Evolutionary conservation across 140 eudicot species (phyloP), one percentile per base, ranked within the genome.

Genomic region (Stevia rebaudiana): DNA sequence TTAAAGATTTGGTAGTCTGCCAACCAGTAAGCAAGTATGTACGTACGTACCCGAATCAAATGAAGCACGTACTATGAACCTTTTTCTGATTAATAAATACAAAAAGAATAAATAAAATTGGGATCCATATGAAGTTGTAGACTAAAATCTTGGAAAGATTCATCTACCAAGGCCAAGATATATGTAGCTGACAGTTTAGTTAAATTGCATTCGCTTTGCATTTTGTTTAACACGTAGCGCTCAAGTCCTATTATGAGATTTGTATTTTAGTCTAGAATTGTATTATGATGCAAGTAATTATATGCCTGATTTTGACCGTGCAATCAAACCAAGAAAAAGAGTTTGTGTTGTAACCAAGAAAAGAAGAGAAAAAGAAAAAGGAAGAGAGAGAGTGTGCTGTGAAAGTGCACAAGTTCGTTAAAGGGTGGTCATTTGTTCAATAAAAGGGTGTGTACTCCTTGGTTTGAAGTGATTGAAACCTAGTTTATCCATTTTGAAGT

Each of bases 251-350:
- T 2, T 67, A 74, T 48, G 64, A 61, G 39, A 67, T 74, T 47
- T 67, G 69, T 39, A 58, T 37, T 48, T 58, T 39, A 65, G 69
- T 59, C 9, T 59, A 57, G 65, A 24, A 40, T 15, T 55, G 40
- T 39, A 67, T 54, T 74, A 49, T 59, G 68, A 59, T 68, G 63
- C 69, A 72, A 72, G 59, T 43, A 33, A 33, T 43, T 64, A 57
- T 61, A 52, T 58, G 69, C 28, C 63, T 74, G 69, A 67, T 67
- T 67, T 74, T 67, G 74, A 74, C 79, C 74, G 63, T 74, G 79
- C 74, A 74, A 74, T 74, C 66, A 74, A 57, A 68, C 64, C 74
- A 31, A 74, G 74, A 67, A 74, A 74, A 58, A 67, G 69, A 69
- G 74, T 37, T 58, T 58, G 50, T 74, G 64, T 67, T 74, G 79